Conservation (phyloP, 1,139 yeast species). For the Pichia inconspicua region DNA sequence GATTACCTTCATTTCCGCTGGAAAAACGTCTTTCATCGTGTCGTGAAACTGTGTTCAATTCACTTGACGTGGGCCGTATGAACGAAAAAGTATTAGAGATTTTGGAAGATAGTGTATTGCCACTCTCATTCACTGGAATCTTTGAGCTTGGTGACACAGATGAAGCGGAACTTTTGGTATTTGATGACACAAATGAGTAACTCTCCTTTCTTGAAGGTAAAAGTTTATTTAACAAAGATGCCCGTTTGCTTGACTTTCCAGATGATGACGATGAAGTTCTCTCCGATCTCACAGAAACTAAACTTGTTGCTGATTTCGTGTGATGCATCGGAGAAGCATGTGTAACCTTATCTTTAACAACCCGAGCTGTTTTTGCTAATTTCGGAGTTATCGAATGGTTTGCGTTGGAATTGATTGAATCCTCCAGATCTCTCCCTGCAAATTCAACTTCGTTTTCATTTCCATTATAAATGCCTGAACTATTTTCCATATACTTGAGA, state of each 20-base stretch:
- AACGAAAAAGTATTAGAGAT: not conserved
- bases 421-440: conserved; percentile 9
- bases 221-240: conserved; percentile 20
- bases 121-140: not conserved
- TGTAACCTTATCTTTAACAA: not conserved
- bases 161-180: not conserved
- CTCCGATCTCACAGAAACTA: conserved; percentile 8
- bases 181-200: conserved; percentile 12
- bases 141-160: not conserved
- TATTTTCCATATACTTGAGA: conserved; percentile 15
- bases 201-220: conserved; percentile 25
- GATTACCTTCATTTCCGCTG: not conserved
- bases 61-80: not conserved
- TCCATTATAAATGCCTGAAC: conserved; percentile 3
- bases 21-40: not conserved
- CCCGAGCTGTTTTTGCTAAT: not conserved
- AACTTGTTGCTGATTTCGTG: conserved; percentile 4
- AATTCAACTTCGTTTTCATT: conserved; percentile 6
- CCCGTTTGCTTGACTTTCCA: conserved; percentile 18
- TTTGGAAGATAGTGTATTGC: not conserved
- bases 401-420: not conserved
- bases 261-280: conserved; percentile 4
- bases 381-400: conserved; percentile 7
- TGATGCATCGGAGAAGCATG: not conserved
- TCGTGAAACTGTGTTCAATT: not conserved